Base-by-base conservation (phyloP, 164 flowering plant genomes). In the Santalum album region DNA sequence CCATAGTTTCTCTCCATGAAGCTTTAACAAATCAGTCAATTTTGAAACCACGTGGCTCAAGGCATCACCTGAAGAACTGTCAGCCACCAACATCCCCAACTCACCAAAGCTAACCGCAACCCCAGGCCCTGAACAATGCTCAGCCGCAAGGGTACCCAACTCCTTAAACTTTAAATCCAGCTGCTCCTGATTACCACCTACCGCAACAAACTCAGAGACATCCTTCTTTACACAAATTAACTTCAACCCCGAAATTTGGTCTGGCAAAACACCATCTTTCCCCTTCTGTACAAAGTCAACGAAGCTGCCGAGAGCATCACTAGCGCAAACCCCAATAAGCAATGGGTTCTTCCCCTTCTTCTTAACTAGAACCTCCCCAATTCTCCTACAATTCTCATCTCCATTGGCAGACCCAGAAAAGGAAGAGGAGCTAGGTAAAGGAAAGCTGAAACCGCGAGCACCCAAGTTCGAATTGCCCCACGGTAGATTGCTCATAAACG, bases 301-400 rank as follows among this genome's bases (percentile, higher is more conserved):
- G 48, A 81, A 81, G 16, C 62, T 26, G 20, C 21, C 25, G 10
- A 72, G 49, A 5, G 77, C 80, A 45, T 66, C 75, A 11, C 17
- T 32, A 1, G 80, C 78, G 49, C 59, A 67, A 42, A 63, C 68
- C 3, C 87, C 83, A 14, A 75, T 54, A 17, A 81, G 64, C 47
- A 81, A 35, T 1, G 79, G 83, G 35, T 74, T 81, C 42, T 43
- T 78, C 54, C 57, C 53, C 12, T 29, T 65, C 36, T 58, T 72
- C 44, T 59, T 61, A 32, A 35, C 57, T 6, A 81, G 19, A 24
- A 74, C 60, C 15, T 74, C 72, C 4, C 64, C 75, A 10, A 78
- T 76, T 59, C 76, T 72, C 49, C 68, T 38, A n/a, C 59, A 60
- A 51, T 70, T 70, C 44, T 70, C 78, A 20, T 71, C 78, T 3